phyloP scores from a whole-genome alignment of 306 rosid species.

The Vigna mungo region DNA sequence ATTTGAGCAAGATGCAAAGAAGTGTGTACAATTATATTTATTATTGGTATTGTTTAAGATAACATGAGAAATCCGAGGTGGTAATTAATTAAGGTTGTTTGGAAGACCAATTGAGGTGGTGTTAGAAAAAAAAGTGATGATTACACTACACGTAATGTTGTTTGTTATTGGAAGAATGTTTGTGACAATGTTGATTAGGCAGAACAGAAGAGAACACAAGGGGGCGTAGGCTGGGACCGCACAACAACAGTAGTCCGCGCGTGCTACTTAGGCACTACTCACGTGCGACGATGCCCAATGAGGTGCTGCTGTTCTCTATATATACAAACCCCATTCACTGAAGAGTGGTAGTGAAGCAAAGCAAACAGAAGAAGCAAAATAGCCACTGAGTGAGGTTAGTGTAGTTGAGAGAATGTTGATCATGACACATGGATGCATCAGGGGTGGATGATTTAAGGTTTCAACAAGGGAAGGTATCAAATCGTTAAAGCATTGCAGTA shows the following conservation, averaged over 20 bases:
- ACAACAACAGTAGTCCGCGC: slow-evolving; percentile 61
- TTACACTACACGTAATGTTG: slow-evolving; percentile 31
- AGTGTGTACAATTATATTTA: neutral
- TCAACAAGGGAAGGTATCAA: slow-evolving; percentile 26
- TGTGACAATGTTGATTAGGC: slow-evolving; percentile 41
- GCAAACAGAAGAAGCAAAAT: slow-evolving; percentile 32
- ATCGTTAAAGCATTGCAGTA: slow-evolving; percentile 23
- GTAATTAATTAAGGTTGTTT: slow-evolving; percentile 6
- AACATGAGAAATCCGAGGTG: neutral
- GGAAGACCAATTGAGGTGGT: neutral
- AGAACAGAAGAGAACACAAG: slow-evolving; percentile 33
- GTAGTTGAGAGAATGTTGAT: slow-evolving; percentile 9
- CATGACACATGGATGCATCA: slow-evolving; percentile 15
- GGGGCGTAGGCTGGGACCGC: slow-evolving; percentile 37
- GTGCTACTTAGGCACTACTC: slow-evolving; percentile 61
- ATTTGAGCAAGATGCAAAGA: neutral
- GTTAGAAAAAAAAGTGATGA: slow-evolving; percentile 26
- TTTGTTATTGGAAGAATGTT: slow-evolving; percentile 27
- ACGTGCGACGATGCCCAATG: slow-evolving; percentile 57
- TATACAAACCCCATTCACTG: slow-evolving; percentile 42
- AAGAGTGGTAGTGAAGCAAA: slow-evolving; percentile 44
- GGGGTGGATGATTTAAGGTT: slow-evolving; percentile 5
- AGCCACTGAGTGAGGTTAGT: neutral
- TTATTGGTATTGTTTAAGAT: neutral
- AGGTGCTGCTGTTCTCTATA: neutral